A percentile compares a stretch with the other conserved stretches of the same genome.
phyloP scores from a whole-genome alignment of 2,329 filamentous ascomycete species.

The Verticillium longisporum region DNA sequence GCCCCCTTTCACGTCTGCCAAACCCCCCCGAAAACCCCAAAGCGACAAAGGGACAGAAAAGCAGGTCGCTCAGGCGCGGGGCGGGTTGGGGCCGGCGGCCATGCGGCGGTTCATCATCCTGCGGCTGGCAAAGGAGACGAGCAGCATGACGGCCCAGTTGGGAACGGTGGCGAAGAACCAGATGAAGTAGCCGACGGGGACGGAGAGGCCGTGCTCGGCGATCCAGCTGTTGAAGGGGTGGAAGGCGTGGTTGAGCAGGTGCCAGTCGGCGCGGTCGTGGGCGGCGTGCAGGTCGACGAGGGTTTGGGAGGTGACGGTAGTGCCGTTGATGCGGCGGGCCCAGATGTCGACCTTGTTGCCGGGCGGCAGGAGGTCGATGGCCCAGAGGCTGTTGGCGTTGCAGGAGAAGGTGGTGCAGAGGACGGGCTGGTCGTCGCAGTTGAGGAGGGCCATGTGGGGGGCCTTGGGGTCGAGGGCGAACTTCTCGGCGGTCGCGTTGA shows the following conservation, averaged over 20 bases:
- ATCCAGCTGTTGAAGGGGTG: constrained; percentile 69
- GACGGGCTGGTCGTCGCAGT: constrained; percentile 69
- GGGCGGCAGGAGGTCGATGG: constrained; percentile 60
- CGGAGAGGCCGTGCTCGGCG: constrained; percentile 52
- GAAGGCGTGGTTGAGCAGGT: constrained; percentile 55
- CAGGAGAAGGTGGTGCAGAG: constrained; percentile 71
- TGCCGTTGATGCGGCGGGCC: constrained; percentile 62
- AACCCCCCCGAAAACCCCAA: neutral
- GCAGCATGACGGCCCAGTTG: constrained; percentile 73
- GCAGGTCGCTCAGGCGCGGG: neutral
- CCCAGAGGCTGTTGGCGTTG: constrained; percentile 57
- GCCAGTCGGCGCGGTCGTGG: constrained; percentile 36
- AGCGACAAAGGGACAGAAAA: neutral
- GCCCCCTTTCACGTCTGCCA: neutral
- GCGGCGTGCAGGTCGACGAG: constrained; percentile 53
- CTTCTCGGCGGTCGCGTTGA: constrained; percentile 57
- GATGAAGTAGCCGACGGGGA: constrained; percentile 61
- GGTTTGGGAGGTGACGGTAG: constrained; percentile 57
- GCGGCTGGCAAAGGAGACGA: constrained; percentile 66
- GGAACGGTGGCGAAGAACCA: constrained; percentile 61
- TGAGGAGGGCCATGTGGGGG: constrained; percentile 61
- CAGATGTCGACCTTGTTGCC: constrained; percentile 59
- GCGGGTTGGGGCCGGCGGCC: constrained; percentile 1
- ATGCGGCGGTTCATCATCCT: constrained; percentile 54
- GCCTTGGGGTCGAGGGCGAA: constrained; percentile 54